These are phyloP conservation scores for Phaseolus lunatus DNA, from an alignment of 306 rosid species.

Conservation along the genomic window DNA sequence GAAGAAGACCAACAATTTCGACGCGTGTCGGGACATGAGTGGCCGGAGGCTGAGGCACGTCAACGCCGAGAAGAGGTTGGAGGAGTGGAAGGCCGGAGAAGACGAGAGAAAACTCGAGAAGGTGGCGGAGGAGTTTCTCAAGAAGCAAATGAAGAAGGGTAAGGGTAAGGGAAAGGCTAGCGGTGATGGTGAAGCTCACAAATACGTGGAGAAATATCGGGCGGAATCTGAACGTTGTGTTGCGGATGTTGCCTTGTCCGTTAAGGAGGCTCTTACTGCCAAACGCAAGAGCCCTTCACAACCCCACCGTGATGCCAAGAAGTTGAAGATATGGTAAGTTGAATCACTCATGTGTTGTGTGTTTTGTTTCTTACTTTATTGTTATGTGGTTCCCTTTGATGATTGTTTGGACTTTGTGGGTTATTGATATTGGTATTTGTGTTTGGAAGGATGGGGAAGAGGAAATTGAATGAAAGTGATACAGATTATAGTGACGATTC, in stretches of 20 bases:
- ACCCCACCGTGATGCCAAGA: slow-evolving; percentile 55
- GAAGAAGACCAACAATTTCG: slow-evolving; percentile 96
- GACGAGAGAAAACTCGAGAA: slow-evolving; percentile 78
- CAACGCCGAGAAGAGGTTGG: slow-evolving; percentile 90
- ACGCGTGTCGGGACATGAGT: slow-evolving; percentile 98
- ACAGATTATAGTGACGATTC: slow-evolving; percentile 72
- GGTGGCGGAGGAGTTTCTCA: slow-evolving; percentile 79
- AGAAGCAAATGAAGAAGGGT: slow-evolving; percentile 81
- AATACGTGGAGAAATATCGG: slow-evolving; percentile 85
- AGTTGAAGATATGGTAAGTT: slow-evolving; percentile 75
- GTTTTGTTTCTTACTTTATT: background rate
- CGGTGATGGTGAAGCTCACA: slow-evolving; percentile 74
- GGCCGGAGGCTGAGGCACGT: slow-evolving; percentile 95
- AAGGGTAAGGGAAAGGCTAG: slow-evolving; percentile 64
- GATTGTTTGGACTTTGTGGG: background rate
- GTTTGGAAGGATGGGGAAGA: slow-evolving; percentile 87
- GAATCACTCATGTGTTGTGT: background rate
- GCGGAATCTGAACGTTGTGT: slow-evolving; percentile 80
- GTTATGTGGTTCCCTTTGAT: background rate
- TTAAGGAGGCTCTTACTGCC: slow-evolving; percentile 65
- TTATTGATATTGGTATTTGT: slow-evolving; percentile 25
- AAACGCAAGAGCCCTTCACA: slow-evolving; percentile 59
- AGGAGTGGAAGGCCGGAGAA: slow-evolving; percentile 90
- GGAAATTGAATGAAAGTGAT: slow-evolving; percentile 69
- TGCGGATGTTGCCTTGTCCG: slow-evolving; percentile 74